phyloP scores from a whole-genome alignment of 2,329 filamentous ascomycete species.

The Salinomyces thailandicus region DNA sequence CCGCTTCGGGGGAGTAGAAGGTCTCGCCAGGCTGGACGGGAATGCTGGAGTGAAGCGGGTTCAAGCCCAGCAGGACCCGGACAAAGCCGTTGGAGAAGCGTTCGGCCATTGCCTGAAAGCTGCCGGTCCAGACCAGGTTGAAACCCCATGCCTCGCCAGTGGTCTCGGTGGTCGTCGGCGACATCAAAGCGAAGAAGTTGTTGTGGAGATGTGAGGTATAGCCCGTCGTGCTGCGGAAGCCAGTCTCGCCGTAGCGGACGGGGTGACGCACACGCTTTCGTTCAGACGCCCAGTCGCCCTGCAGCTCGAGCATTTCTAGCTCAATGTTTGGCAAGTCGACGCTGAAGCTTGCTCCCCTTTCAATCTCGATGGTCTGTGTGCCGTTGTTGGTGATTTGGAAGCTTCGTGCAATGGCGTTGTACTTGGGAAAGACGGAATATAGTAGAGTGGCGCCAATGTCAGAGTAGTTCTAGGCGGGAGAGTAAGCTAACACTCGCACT shows the following conservation, averaged over 20 bases:
- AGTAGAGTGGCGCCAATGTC: conserved; percentile 48
- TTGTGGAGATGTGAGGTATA: conserved; percentile 57
- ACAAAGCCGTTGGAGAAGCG: conserved; percentile 52
- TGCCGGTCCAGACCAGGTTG: conserved; percentile 54
- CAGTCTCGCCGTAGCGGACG: conserved; percentile 10
- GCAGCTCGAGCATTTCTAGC: conserved; percentile 51
- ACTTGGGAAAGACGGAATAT: conserved; percentile 53
- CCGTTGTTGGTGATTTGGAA: conserved; percentile 53
- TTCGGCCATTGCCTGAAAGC: conserved; percentile 51
- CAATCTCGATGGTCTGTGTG: conserved; percentile 41
- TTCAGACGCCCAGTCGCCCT: conserved; percentile 54
- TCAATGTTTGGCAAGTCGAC: conserved; percentile 47
- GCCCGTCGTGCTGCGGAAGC: conserved; percentile 51
- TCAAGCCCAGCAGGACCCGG: conserved; percentile 50
- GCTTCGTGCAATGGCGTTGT: conserved; percentile 52
- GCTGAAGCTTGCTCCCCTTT: conserved; percentile 51
- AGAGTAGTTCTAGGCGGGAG: conserved; percentile 46
- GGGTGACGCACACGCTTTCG: conserved; percentile 24
- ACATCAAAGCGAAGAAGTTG: conserved; percentile 50
- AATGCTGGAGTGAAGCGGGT: conserved; percentile 52
- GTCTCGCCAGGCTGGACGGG: conserved; percentile 45
- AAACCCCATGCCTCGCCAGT: conserved; percentile 55
- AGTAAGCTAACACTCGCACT: no score
- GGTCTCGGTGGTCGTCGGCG: conserved; percentile 49
- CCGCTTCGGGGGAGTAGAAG: conserved; percentile 52